Percentiles rank a stretch among this genome's conserved stretches.
phyloP scores from a whole-genome alignment of 305 asterid species.

The Ajuga reptans region DNA sequence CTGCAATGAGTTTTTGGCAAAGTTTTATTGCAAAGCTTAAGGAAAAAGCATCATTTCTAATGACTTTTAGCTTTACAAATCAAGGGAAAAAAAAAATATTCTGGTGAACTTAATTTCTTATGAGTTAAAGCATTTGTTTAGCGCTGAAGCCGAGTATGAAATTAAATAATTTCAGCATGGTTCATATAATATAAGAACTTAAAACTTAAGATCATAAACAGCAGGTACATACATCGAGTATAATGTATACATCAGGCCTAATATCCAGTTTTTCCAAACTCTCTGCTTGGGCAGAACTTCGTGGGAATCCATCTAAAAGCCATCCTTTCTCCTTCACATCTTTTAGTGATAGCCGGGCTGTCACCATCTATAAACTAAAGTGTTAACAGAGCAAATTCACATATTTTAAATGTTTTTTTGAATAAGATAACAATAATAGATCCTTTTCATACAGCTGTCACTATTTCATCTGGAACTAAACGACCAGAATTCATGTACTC shows the following conservation, averaged over 20 bases:
- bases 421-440: neutral
- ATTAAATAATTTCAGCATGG: slow-evolving; percentile 6
- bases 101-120: neutral
- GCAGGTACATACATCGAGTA: slow-evolving; percentile 61
- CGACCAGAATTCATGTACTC: slow-evolving; percentile 81
- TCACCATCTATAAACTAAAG: slow-evolving; percentile 64
- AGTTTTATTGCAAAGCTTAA: neutral
- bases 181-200: neutral
- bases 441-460: slow-evolving; percentile 57
- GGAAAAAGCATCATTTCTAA: neutral
- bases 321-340: slow-evolving; percentile 93
- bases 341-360: slow-evolving; percentile 52
- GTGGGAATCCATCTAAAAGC: slow-evolving; percentile 93
- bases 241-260: slow-evolving; percentile 63
- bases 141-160: neutral
- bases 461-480: slow-evolving; percentile 85
- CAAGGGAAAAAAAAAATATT: neutral
- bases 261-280: slow-evolving; percentile 71
- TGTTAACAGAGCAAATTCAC: slow-evolving; percentile 16
- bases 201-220: neutral
- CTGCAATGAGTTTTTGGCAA: neutral
- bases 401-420: neutral
- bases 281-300: slow-evolving; percentile 75
- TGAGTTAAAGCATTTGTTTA: slow-evolving; percentile 1
- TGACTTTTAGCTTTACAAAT: neutral